Evolutionary conservation across 305 asterid genomes (phyloP), one percentile per base, ranked within the genome.

Genomic region (Salvia sclarea): DNA sequence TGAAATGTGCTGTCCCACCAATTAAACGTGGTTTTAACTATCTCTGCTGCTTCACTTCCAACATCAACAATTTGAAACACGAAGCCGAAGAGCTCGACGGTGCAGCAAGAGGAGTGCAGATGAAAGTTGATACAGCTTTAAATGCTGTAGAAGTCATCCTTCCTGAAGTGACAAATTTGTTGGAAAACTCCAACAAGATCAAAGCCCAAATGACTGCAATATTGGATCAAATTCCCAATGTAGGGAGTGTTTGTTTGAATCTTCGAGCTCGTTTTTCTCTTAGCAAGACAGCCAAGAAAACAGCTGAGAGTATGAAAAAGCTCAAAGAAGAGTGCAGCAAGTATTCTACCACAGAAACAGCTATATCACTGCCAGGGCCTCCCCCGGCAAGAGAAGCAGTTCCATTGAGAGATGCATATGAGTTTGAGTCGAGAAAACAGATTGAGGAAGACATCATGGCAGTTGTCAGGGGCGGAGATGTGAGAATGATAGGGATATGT

Each of bases 41-140:
- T 57, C 30, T 75, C 3, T 72, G 71, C 25, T 43, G 54, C 68
- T 64, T 52, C 40, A 24, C 48, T 1, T 66, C 45, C n/a, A 78
- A 74, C 55, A 25, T 76, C 33, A 28, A 28, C 5, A 6, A 6
- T 28, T 28, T 28, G 33, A 28, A 28, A 28, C 0, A 45, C 1
- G 73, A 70, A 72, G 61, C 41, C 6, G 8, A 17, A 1, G 0
- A 40, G 13, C 20, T 83, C 41, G 58, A 67, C 1, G 9, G 0
- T 1, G 54, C 10, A n/a, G 56, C 41, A 73, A 9, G 10, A 16
- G 58, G 45, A 0, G 9, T 73, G 2, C 59, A 75, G 11, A 25
- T 1, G 50, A 0, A 11, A 12, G 66, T 73, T 10, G 63, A 13
- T 18, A 49, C 11, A 1, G 78, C 69, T 2, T 2, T 0, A 17